Evolutionary conservation across 2,329 filamentous ascomycete species (phyloP).

Genomic region (Rhexocercosporidium sp.): DNA sequence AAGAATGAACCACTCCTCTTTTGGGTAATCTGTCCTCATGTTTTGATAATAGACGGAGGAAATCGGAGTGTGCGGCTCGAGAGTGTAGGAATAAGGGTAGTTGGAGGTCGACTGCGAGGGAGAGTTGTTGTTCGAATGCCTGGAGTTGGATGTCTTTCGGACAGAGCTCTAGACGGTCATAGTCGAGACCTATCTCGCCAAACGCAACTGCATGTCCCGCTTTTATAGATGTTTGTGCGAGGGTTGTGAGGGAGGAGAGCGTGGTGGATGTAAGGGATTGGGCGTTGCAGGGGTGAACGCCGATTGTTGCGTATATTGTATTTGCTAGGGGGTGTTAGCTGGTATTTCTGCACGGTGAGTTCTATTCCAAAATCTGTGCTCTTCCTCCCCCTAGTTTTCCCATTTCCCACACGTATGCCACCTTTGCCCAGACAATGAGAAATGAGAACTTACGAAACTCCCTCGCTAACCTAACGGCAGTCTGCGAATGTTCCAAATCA

Average conservation of each 20-base stretch:
- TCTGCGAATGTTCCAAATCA: slow-evolving; percentile 76
- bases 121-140: slow-evolving; percentile 77
- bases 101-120: slow-evolving; percentile 55
- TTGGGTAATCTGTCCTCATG: slow-evolving; percentile 70
- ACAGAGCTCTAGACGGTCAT: slow-evolving; percentile 87
- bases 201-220: slow-evolving; percentile 65
- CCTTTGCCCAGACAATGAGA: background rate
- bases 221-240: slow-evolving; percentile 50
- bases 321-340: slow-evolving; percentile 2
- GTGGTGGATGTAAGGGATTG: slow-evolving; percentile 72
- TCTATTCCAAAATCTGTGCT: background rate
- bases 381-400: background rate
- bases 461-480: slow-evolving; percentile 75
- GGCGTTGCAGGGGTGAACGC: slow-evolving; percentile 91
- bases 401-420: background rate
- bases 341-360: background rate
- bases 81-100: slow-evolving; percentile 93
- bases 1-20: slow-evolving; percentile 89
- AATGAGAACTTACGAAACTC: slow-evolving; percentile 66
- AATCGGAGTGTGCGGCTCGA: slow-evolving; percentile 84
- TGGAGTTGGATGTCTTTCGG: slow-evolving; percentile 79
- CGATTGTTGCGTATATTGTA: slow-evolving; percentile 86
- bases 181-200: slow-evolving; percentile 95
- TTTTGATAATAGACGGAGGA: slow-evolving; percentile 73
- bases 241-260: slow-evolving; percentile 67